Percentiles rank a stretch among this genome's conserved stretches.
Evolutionary conservation across 1,284 basidiomycete genomes (phyloP).

Genomic region (Cystobasidium slooffiae): DNA sequence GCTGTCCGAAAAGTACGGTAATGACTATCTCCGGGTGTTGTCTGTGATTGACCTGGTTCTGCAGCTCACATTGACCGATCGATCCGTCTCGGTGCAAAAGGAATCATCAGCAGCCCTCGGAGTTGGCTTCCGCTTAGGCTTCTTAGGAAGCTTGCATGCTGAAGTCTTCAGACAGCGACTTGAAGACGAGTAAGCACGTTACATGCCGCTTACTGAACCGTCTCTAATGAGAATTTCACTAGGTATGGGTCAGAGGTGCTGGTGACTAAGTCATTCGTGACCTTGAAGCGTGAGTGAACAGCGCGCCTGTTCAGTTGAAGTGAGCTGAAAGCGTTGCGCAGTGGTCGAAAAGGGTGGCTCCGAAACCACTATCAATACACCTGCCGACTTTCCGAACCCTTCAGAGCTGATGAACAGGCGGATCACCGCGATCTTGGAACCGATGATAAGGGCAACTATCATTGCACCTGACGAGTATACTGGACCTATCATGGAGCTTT

Average conservation of each 20-base stretch:
- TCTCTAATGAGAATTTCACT: conserved; percentile 57
- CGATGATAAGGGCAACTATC: conserved; percentile 61
- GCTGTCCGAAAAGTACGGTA: conserved; percentile 80
- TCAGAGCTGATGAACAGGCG: conserved; percentile 64
- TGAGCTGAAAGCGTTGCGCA: conserved; percentile 54
- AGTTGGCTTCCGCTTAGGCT: conserved; percentile 92
- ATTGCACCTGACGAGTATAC: conserved; percentile 51
- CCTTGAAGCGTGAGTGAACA: conserved; percentile 72
- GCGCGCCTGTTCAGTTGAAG: not conserved
- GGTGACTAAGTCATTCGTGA: conserved; percentile 84
- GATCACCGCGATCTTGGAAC: conserved; percentile 81
- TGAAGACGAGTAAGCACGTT: conserved; percentile 86
- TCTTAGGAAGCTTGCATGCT: conserved; percentile 95
- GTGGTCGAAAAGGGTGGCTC: conserved; percentile 75
- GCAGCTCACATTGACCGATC: conserved; percentile 81
- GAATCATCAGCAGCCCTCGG: conserved; percentile 94
- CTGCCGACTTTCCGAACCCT: conserved; percentile 86
- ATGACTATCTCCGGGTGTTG: not conserved
- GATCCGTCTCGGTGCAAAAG: conserved; percentile 86
- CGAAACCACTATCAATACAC: conserved; percentile 76
- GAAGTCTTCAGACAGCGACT: conserved; percentile 94
- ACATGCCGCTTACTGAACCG: conserved; percentile 70
- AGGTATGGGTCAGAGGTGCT: conserved; percentile 51
- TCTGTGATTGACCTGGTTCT: conserved; percentile 9
- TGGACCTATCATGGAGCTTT: conserved; percentile 80